Base-by-base conservation (phyloP, 331 rosid species). In the Pyrus hybrid region DNA sequence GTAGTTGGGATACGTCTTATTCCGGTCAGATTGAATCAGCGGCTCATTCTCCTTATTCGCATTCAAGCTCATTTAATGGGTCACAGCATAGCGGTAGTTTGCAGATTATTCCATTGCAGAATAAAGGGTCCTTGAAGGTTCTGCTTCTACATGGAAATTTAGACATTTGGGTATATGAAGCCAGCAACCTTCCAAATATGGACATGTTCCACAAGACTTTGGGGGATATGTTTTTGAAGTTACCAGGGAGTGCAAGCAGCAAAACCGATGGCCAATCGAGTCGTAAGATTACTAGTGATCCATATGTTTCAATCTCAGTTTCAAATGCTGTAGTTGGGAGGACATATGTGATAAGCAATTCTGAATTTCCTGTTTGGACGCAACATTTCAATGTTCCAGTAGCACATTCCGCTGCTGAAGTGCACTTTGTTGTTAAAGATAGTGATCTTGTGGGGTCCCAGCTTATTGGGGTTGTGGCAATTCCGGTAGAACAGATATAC, bases 141-240 rank as follows among this genome's bases (percentile, higher is more conserved):
- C 75, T 92, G 80, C 97, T 95, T 26, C 77, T 95, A 25, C 99
- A 92, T 82, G 99, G 99, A 70, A 86, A 84, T 86, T 86, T 95
- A 41, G 99, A 95, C 83, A 95, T 95, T 67, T 89, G 91, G 86
- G 80, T 95, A 64, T 80, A 84, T 73, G 83, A 77, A 49, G 99
- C 99, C n/a, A 82, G 62, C 23, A 80, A 90, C 81, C 97, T 95
- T 81, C 99, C 99, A 4, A 95, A 95, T 79, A 86, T 92, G 97
- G 99, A 95, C 85, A 90, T 90, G 97, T 95, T 95, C 81, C 99
- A 95, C 80, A 95, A 85, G 73, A 92, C 97, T 35, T 80, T 92
- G 68, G 97, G 93, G 49, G 97, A 89, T 73, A 11, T 95, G 87
- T 82, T 95, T 77, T 63, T 81, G 28, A 88, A 6, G 41, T 80